Base-by-base conservation (phyloP, 2,329 filamentous ascomycete genomes). In the Verticillium nubilum region DNA sequence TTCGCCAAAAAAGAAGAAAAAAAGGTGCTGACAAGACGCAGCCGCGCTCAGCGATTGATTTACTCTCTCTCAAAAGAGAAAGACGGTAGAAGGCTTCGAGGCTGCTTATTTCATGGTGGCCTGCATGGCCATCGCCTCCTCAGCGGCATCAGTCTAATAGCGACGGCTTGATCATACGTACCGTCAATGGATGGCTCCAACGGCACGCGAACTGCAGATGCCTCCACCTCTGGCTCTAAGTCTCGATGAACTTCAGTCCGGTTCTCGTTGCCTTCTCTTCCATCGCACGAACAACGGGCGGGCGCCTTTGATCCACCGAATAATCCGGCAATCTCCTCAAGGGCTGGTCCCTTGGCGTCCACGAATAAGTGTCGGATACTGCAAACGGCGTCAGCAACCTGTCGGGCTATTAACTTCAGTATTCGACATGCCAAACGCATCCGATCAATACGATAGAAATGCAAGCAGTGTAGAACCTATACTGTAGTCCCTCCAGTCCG, bases 281-380 rank as follows among this genome's bases (percentile, higher is more conserved):
- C 33, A 37, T 13, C 5, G 6, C 15, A 17, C 15, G 33, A 5
- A 74, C 78, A n/a, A 81, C 80, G 52, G 72, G 64, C 35, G 82
- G n/a, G n/a, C n/a, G n/a, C 84, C n/a, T 80, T 73, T 31, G 86
- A 81, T 35, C 84, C 86, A 64, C 88, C 86, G 71, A 88, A 87
- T 72, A 88, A 80, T 74, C 84, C 84, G 68, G 83, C 85, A 54
- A 89, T 79, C 72, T 88, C 85, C 72, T 88, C 86, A 33, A 88
- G 84, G 23, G 86, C 87, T 2, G 83, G 82, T 31, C 85, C 85
- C 64, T 79, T 80, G 37, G 86, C 88, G 74, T 89, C 86, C 64
- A 87, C 73, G 67, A 78, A 79, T 74, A 78, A 77, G 69, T 78
- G 80, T 71, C 82, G 85, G 62, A 85, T 78, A 68, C 83, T 82